phyloP scores from a whole-genome alignment of 768 basidiomycete species.

The Naganishia vishniacii region DNA sequence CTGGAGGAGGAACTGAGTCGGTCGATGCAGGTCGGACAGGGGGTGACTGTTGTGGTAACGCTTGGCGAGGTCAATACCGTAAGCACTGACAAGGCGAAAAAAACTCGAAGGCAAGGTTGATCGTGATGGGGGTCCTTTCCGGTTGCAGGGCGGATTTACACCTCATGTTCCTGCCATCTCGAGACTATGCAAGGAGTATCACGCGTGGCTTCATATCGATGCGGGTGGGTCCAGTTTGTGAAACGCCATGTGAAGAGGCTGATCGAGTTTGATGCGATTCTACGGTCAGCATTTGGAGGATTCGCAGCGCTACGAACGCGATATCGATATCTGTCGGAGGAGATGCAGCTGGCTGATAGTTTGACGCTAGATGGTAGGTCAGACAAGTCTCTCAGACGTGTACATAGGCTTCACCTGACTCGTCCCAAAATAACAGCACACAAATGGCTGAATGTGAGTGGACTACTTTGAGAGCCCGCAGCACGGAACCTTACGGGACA shows the following conservation, averaged over 20 bases:
- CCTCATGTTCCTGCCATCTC: slow-evolving; percentile 43
- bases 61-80: slow-evolving; percentile 54
- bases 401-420: no score
- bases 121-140: not conserved
- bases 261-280: no score
- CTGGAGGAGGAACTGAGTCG: slow-evolving; percentile 43
- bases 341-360: slow-evolving; percentile 50
- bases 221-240: no score
- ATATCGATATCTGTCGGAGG: slow-evolving; percentile 37
- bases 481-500: not conserved
- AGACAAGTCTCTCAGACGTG: no score
- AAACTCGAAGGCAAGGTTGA: not conserved
- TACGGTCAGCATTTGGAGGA: slow-evolving; percentile 50
- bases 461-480: no score
- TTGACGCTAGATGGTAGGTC: slow-evolving; percentile 51
- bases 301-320: slow-evolving; percentile 50
- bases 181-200: slow-evolving; percentile 47
- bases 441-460: slow-evolving; percentile 52
- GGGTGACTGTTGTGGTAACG: slow-evolving; percentile 42
- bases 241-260: no score
- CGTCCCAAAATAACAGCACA: no score
- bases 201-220: slow-evolving; percentile 53
- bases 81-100: not conserved
- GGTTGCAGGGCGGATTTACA: slow-evolving; percentile 45
- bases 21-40: slow-evolving; percentile 40